Base-by-base conservation (phyloP, 495 filamentous ascomycete species). In the Xylaria telfairii region DNA sequence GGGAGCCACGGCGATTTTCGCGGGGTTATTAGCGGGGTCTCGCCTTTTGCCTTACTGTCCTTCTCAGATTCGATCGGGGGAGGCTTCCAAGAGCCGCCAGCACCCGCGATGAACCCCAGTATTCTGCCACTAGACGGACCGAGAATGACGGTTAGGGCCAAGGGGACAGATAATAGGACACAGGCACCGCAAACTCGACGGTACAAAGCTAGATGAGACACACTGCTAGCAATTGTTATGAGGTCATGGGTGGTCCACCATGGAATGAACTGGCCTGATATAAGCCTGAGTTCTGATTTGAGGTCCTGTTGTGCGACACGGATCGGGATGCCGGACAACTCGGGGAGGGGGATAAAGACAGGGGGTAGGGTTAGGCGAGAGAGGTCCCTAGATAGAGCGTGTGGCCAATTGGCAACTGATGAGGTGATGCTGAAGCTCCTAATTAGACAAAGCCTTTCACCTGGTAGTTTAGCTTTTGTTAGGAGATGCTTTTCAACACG, bases 1-100 rank as follows among this genome's bases (percentile, higher is more conserved):
- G 62, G 70, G 57, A 61, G 73, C 71, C 74, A 78, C 76, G 76
- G 76, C 76, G 76, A 73, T 60, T 78, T 75, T 74, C 74, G 76
- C 76, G 76, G 76, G 74, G 74, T 71, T 76, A 71, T 73, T 78
- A 75, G 76, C 74, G 76, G 76, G 76, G 74, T 76, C 17, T 26
- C 28, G 32, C 28, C 17, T 32, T 46, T 59, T 54, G 24, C 67
- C 67, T 62, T 49, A 21, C 67, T 62, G 21, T 41, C 28, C 28
- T 47, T n/a, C 67, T 32, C 28, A 9, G 7, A 47, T 49, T 56
- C 34, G 13, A n/a, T 62, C 24, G 30, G 60, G 59, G 39, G 37
- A 65, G 30, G 56, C 44, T 64, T 57, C 68, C 59, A 65, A 54
- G 59, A 63, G 60, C 59, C 60, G 49, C 44, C 68, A 70, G 47